phyloP scores from a whole-genome alignment of 495 filamentous ascomycete genomes.

The Apiosordaria backusii region DNA sequence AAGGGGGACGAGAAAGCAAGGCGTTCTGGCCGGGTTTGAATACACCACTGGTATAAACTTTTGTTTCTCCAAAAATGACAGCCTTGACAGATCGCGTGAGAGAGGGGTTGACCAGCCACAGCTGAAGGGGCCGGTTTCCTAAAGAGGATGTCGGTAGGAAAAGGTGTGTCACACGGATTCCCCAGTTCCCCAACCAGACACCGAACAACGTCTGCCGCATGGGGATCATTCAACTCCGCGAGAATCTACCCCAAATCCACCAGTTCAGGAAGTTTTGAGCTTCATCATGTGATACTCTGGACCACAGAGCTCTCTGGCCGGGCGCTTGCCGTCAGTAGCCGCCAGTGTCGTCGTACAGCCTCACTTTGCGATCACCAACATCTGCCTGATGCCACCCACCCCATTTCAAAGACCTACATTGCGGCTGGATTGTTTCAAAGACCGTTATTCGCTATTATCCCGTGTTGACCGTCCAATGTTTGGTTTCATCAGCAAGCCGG shows the following conservation, averaged over 20 bases:
- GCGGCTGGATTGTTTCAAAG: neutral
- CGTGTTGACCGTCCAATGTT: neutral
- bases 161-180: conserved; percentile 1
- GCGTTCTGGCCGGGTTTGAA: neutral
- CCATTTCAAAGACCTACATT: neutral
- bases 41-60: neutral
- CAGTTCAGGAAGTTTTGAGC: neutral
- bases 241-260: neutral
- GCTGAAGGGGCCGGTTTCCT: neutral
- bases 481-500: neutral
- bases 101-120: neutral
- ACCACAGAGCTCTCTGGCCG: neutral
- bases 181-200: neutral
- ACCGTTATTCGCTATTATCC: neutral
- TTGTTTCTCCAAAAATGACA: neutral
- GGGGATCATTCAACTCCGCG: neutral
- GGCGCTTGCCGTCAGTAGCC: neutral
- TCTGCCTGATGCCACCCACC: neutral
- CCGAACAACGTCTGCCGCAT: neutral
- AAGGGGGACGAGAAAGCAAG: neutral
- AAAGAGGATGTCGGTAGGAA: neutral
- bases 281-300: neutral
- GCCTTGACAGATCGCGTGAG: neutral
- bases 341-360: neutral
- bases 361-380: neutral